These are phyloP conservation scores for Lachancea lanzarotensis DNA, from an alignment of 805 yeast species.

Conservation along the genomic window DNA sequence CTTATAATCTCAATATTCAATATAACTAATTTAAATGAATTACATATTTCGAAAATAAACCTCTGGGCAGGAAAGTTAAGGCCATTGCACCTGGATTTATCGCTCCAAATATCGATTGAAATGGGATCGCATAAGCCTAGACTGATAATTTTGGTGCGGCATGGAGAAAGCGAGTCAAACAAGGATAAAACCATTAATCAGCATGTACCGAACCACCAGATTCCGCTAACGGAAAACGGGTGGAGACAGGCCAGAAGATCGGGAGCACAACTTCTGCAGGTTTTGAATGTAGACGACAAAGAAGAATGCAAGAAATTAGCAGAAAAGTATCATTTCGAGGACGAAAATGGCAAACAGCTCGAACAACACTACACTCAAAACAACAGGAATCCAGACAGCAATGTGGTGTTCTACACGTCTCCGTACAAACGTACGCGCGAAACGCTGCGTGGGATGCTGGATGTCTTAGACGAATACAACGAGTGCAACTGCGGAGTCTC, in stretches of 20 bases:
- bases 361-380: conserved; percentile 25
- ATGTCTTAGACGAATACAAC: conserved; percentile 41
- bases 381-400: conserved; percentile 41
- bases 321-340: conserved; percentile 15
- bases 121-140: conserved; percentile 33
- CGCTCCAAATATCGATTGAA: not conserved
- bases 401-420: conserved; percentile 74
- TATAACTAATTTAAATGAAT: no score
- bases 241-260: conserved; percentile 56
- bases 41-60: not conserved
- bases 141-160: conserved; percentile 73
- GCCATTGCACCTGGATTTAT: not conserved
- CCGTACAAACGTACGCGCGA: conserved; percentile 83
- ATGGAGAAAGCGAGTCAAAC: conserved; percentile 91
- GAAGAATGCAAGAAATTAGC: conserved; percentile 16
- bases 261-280: conserved; percentile 41
- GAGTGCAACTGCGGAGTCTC: conserved; percentile 21
- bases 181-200: conserved; percentile 76
- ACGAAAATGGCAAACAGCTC: conserved; percentile 13
- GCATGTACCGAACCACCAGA: conserved; percentile 71
- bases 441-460: conserved; percentile 65
- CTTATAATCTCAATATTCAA: no score
- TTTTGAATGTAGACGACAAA: conserved; percentile 23
- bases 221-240: conserved; percentile 67
- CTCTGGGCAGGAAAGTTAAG: not conserved